Conservation (phyloP, 2,329 filamentous ascomycete species). For the Acephala macrosclerotiorum region DNA sequence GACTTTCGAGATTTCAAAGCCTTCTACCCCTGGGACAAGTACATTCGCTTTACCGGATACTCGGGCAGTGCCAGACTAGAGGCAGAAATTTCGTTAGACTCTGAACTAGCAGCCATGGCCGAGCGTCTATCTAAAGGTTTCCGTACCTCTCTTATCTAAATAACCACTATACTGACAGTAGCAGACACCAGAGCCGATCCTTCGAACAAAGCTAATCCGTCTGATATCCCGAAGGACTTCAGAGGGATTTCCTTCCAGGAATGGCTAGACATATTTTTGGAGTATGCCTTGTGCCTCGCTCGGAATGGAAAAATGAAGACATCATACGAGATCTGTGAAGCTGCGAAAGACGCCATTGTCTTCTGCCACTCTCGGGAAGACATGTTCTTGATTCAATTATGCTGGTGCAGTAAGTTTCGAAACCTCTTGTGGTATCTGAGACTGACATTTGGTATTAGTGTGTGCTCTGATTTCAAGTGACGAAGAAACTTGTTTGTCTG, state of each 20-base stretch:
- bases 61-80: conserved; percentile 29
- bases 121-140: conserved; percentile 40
- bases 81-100: conserved; percentile 39
- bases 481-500: conserved; percentile 74
- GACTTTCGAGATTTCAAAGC: conserved; percentile 69
- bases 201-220: conserved; percentile 24
- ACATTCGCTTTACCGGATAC: conserved; percentile 62
- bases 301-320: conserved; percentile 70
- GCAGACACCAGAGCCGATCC: conserved; percentile 39
- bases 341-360: conserved; percentile 80
- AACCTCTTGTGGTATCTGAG: conserved; percentile 15
- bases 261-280: conserved; percentile 91
- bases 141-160: neutral
- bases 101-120: conserved; percentile 40
- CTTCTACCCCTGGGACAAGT: conserved; percentile 73
- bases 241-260: conserved; percentile 81
- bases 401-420: conserved; percentile 70
- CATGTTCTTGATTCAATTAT: conserved; percentile 76
- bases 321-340: conserved; percentile 81
- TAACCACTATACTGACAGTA: conserved; percentile 23
- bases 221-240: conserved; percentile 54
- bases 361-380: conserved; percentile 76
- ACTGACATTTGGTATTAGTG: conserved; percentile 52
- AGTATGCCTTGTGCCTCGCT: conserved; percentile 82
- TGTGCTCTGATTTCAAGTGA: conserved; percentile 86